A percentile compares a stretch with the other conserved stretches of the same genome.
phyloP scores from a whole-genome alignment of 2,329 filamentous ascomycete species.

The Fusarium continuum region DNA sequence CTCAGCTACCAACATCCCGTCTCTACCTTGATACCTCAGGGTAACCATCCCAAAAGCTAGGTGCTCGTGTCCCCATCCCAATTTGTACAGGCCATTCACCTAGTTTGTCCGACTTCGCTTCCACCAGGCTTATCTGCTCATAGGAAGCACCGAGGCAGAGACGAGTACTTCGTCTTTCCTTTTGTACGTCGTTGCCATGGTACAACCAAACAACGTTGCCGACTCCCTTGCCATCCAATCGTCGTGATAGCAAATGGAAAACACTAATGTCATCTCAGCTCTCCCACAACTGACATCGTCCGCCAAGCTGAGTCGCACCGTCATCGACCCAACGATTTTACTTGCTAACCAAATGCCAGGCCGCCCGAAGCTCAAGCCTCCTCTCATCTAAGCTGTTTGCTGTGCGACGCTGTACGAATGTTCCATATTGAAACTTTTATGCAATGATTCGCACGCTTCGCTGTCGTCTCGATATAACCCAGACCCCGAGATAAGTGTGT shows the following conservation, averaged over 20 bases:
- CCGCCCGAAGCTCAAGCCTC: slow-evolving; percentile 26
- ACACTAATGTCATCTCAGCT: slow-evolving; percentile 11
- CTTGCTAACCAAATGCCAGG: slow-evolving; percentile 29
- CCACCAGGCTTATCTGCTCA: background rate
- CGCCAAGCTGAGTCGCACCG: slow-evolving; percentile 22
- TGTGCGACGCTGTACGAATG: slow-evolving; percentile 36
- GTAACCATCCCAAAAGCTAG: slow-evolving; percentile 4
- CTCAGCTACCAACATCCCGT: background rate
- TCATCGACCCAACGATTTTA: slow-evolving; percentile 32
- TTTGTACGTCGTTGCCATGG: slow-evolving; percentile 1
- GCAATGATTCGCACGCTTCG: slow-evolving; percentile 35
- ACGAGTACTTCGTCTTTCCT: background rate
- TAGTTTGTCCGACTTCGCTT: slow-evolving; percentile 16
- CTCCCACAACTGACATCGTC: slow-evolving; percentile 13
- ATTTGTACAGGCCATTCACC: background rate
- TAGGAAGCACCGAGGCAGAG: slow-evolving; percentile 6
- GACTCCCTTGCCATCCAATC: slow-evolving; percentile 5
- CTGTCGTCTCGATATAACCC: slow-evolving; percentile 26
- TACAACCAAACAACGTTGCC: slow-evolving; percentile 9
- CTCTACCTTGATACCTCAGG: background rate
- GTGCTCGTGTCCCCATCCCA: slow-evolving; percentile 1
- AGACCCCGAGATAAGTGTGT: slow-evolving; percentile 39
- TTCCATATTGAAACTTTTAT: slow-evolving; percentile 36
- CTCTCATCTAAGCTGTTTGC: slow-evolving; percentile 34
- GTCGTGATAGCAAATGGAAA: slow-evolving; percentile 16